Evolutionary conservation across 1,284 basidiomycete species (phyloP), one percentile per base, ranked within the genome.

Genomic region (Rhizoctonia solani): DNA sequence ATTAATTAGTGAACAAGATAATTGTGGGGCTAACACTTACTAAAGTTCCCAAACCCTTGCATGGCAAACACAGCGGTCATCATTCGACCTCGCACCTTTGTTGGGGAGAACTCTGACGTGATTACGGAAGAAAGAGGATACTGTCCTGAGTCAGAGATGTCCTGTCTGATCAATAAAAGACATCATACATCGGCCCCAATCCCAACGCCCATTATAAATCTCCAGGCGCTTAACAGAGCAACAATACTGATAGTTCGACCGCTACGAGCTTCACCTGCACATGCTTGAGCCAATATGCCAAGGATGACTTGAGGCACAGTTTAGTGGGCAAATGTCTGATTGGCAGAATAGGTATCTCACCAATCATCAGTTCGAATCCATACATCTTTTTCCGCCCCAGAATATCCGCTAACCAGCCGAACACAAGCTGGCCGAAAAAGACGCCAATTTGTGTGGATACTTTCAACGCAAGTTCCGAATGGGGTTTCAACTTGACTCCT

Each of bases 61-160:
- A 69, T 71, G 14, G 53, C 65, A 21, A 67, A 55, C 4, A 71
- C 72, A 19, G 71, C 71, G 30, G 71, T 72, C 77, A 81, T 80
- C 78, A 82, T 81, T 66, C 80, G 74, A 65, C 80, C 81, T 72
- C 80, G 75, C 68, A 80, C 79, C 37, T 75, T 74, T 54, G 76
- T 75, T 14, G 79, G 76, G 41, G 80, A 79, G 67, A 80, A 80
- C 70, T 82, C 81, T 63, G 79, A 80, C 25, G 80, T 79, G 73
- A 81, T 81, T 69, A 77, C 76, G 37, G 82, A 79, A 0, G 81
- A 82, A 47, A 83, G 76, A 37, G 82, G 82, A 76, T 83, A 83
- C 74, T 83, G 80, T 80, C 21, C 34, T 39, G 4, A 6, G 19
- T 1, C 2, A 27, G 9, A 13, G 4, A 6, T 13, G 6, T 39